These are phyloP conservation scores for Omphalotus guepiniiformis DNA, from an alignment of 768 basidiomycete species.

Conservation along the genomic window DNA sequence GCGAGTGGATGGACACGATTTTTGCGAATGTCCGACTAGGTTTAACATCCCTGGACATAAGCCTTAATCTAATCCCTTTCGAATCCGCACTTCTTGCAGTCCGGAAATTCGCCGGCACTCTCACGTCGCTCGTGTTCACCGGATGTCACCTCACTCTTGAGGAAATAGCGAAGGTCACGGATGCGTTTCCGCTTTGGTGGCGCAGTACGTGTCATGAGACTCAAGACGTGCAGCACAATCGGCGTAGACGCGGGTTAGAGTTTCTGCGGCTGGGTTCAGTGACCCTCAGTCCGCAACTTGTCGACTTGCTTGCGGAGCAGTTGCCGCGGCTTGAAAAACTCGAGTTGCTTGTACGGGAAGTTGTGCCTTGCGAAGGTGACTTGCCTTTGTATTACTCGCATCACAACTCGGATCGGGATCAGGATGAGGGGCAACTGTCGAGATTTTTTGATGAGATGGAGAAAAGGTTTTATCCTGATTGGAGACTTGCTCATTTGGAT, in stretches of 20 bases:
- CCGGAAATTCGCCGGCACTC: slow-evolving; percentile 26
- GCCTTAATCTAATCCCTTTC: slow-evolving; percentile 32
- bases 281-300: slow-evolving; percentile 35
- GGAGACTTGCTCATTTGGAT: slow-evolving; percentile 3
- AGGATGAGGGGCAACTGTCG: slow-evolving; percentile 4
- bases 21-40: slow-evolving; percentile 1
- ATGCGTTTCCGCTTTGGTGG: slow-evolving; percentile 14
- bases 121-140: slow-evolving; percentile 35
- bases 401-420: slow-evolving; percentile 5
- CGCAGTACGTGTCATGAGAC: too few relatives aligned
- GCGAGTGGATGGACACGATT: slow-evolving; percentile 4
- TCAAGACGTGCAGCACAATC: too few relatives aligned
- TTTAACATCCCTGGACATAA: slow-evolving; percentile 27
- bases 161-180: slow-evolving; percentile 30
- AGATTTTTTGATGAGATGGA: slow-evolving; percentile 5
- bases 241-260: slow-evolving; percentile 19
- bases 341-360: slow-evolving; percentile 35
- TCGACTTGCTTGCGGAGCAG: slow-evolving; percentile 36
- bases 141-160: slow-evolving; percentile 32
- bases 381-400: background rate
- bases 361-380: slow-evolving; percentile 23
- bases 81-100: slow-evolving; percentile 32
- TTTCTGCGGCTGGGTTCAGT: slow-evolving; percentile 36
- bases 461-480: background rate
- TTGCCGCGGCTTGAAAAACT: slow-evolving; percentile 31